Evolutionary conservation across 2,329 filamentous ascomycete species (phyloP), one percentile per base, ranked within the genome.

Genomic region (Botryotinia calthae): DNA sequence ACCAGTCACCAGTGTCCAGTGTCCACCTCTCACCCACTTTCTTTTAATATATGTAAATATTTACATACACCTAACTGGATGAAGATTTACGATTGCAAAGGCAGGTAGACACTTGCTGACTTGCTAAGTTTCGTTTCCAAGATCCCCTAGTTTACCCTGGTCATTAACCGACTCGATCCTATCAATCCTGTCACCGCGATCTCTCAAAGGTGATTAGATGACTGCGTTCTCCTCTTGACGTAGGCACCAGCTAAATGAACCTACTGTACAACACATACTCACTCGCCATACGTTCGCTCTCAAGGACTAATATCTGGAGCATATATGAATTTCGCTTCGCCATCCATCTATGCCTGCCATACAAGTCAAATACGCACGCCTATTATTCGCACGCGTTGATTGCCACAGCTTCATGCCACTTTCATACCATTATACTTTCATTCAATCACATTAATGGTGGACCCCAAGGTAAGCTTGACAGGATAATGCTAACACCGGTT

Each of bases 151-250:
- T 40, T n/a, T 22, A 42, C 64, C 65, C 65, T 67, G 16, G 65
- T 67, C 65, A 22, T 8, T 8, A 18, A 20, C 7, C 48, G 65
- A 67, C 65, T 67, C 65, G 56, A 54, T 56, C 65, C 65, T 56
- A 42, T 54, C 40, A 25, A 67, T 67, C 65, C 65, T 56, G 65
- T 67, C 65, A 42, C 65, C 65, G 65, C 48, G 48, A 40, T 67
- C 65, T 67, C 64, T 67, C 64, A 28, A 66, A 28, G 7, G 28
- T 54, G 64, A 66, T 54, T 66, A 34, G 62, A 12, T 42, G 51
- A 18, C 34, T 46, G 16, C 16, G 9, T 28, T 40, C 31, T 28
- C 64, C n/a, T 40, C 28, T 67, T 54, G 34, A 54, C 64, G 46
- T 18, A 54, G 64, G 46, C 64, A 54, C 25, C 64, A 67, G 64